phyloP scores from a whole-genome alignment of 805 yeast genomes.

The Candida caryicola region DNA sequence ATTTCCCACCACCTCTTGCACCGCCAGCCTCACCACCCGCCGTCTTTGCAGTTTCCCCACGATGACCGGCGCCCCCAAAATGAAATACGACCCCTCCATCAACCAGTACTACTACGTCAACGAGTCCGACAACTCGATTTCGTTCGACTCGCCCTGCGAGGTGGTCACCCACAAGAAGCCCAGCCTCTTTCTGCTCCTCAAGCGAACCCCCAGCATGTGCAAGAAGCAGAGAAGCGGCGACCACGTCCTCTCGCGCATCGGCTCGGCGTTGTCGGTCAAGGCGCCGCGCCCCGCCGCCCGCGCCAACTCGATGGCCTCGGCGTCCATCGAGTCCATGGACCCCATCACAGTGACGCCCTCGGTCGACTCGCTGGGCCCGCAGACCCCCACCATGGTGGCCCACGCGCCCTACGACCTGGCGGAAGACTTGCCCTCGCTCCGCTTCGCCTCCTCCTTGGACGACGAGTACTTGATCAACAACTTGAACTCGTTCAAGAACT shows the following conservation, averaged over 20 bases:
- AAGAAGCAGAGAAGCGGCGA: slow-evolving; percentile 2
- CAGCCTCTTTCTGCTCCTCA: not conserved
- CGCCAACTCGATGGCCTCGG: not conserved
- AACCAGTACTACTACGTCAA: slow-evolving; percentile 14
- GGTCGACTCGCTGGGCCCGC: not conserved
- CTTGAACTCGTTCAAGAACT: slow-evolving; percentile 11
- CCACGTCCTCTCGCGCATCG: not conserved
- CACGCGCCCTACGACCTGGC: not conserved
- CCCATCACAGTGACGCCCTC: not conserved
- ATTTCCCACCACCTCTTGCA: too few species aligned
- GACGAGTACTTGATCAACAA: slow-evolving; percentile 29
- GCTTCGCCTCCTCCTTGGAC: slow-evolving; percentile 12
- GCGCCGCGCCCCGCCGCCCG: not conserved
- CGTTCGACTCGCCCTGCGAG: slow-evolving; percentile 16
- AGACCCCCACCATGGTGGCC: not conserved
- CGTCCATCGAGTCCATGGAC: not conserved
- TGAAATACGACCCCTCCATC: slow-evolving; percentile 13
- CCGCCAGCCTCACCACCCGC: too few species aligned
- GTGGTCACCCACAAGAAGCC: slow-evolving; percentile 5
- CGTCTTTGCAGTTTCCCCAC: too few species aligned
- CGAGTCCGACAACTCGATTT: slow-evolving; percentile 8
- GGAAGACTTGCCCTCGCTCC: not conserved
- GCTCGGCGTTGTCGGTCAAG: not conserved
- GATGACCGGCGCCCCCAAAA: not conserved
- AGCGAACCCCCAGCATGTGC: not conserved